phyloP scores from a whole-genome alignment of 495 filamentous ascomycete genomes.

The Xanthoparmelia taractica region DNA sequence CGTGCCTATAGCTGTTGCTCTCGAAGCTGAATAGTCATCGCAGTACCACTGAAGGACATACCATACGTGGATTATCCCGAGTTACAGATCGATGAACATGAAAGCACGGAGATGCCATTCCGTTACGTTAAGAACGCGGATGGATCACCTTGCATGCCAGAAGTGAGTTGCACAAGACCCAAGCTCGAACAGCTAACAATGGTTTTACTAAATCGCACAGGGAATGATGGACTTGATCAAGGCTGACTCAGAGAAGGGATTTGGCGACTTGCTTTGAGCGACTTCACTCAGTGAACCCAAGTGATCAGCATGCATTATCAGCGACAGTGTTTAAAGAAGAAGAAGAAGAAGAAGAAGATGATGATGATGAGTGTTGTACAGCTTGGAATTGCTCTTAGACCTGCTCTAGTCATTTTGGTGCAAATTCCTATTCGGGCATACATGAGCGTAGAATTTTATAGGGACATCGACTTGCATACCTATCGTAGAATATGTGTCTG shows the following conservation, averaged over 20 bases:
- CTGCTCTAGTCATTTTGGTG: not conserved
- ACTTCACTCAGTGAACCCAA: not conserved
- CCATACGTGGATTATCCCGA: conserved; percentile 82
- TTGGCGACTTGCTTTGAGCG: conserved; percentile 75
- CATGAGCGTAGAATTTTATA: not conserved
- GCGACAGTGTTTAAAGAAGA: no score
- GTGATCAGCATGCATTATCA: not conserved
- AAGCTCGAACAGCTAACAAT: not conserved
- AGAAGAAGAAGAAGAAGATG: no score
- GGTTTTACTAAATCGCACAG: conserved; percentile 36
- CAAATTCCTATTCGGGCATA: not conserved
- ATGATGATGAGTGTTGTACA: not conserved
- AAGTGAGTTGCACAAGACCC: conserved; percentile 45
- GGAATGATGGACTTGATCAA: conserved; percentile 93
- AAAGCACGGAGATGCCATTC: conserved; percentile 95
- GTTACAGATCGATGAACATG: conserved; percentile 78
- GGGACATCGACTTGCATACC: not conserved
- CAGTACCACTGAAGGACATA: conserved; percentile 68
- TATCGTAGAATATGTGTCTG: not conserved
- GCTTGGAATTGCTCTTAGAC: not conserved
- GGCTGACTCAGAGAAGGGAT: conserved; percentile 83
- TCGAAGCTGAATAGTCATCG: conserved; percentile 11
- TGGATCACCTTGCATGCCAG: conserved; percentile 80
- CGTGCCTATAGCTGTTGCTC: not conserved
- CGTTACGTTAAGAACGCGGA: conserved; percentile 75